Base-by-base conservation (phyloP, 1,284 basidiomycete genomes). In the Bjerkandera adusta region DNA sequence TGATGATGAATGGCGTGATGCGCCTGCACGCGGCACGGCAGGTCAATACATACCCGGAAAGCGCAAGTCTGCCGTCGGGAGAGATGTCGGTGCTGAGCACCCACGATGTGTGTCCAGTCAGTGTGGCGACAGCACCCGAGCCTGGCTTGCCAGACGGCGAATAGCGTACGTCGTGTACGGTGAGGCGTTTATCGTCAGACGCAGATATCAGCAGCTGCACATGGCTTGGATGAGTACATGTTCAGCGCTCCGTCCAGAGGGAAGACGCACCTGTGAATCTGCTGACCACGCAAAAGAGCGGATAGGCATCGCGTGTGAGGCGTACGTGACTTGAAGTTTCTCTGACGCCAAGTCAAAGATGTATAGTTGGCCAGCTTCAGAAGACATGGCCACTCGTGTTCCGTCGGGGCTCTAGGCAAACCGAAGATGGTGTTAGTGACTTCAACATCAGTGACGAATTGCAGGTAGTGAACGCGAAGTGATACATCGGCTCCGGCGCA, bases 81-180 rank as follows among this genome's bases (percentile, higher is more conserved):
- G 87, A 87, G 16, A 93, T 80, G 55, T 89, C 86, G 3, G 81
- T 72, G 52, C 80, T 83, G 16, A 95, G 72, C 1, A 92, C 89
- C 92, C 92, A 94, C 5, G 89, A 91, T 1, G 85, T 76, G 63
- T 95, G 92, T 0, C 92, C 92, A 16, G 81, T 79, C 54, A 94
- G 71, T 5, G 89, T 82, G 7, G 90, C 89, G 13, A 93, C 89
- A 1, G 85, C 84, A 20, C 88, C 87, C 26, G 79, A 79, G 1
- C 87, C 85, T 12, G 74, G 69, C 53, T 72, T 76, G 47, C 68
- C 75, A 15, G 81, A 75, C 2, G 81, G 60, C 0, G 79, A 72
- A 38, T 66, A 67, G 29, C 88, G 82, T 13, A 92, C 86, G 61
- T 95, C 92, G 63, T 94, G 90, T 34, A 94, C 67, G 41, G 90